Conservation (phyloP, 2,329 filamentous ascomycete genomes). For the Esteya vermicola region DNA sequence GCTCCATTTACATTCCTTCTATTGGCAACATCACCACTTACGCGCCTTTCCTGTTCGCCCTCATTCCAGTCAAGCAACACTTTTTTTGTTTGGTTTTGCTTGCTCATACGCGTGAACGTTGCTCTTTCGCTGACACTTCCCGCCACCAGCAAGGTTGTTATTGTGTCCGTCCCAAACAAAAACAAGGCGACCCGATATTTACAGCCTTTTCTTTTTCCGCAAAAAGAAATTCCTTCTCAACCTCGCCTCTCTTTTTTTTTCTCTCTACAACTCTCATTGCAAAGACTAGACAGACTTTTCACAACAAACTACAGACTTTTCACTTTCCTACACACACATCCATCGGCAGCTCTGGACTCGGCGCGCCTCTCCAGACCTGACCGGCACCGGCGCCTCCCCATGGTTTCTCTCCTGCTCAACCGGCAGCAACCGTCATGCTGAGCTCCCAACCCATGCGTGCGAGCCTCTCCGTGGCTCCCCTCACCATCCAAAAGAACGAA, state of each 20-base stretch:
- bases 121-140: not conserved
- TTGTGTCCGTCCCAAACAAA: too few species aligned
- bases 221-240: not conserved
- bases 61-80: not conserved
- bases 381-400: conserved; percentile 3
- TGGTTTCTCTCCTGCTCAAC: conserved; percentile 5
- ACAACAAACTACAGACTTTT: too few species aligned
- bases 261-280: not conserved
- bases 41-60: not conserved
- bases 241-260: not conserved
- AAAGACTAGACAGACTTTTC: too few species aligned
- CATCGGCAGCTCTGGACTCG: not conserved
- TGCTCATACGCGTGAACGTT: not conserved
- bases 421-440: conserved; percentile 31
- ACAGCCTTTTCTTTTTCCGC: too few species aligned
- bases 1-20: not conserved
- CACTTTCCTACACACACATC: not conserved
- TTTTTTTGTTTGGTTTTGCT: not conserved
- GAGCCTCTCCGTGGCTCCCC: conserved; percentile 47
- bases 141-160: too few species aligned
- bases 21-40: not conserved
- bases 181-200: too few species aligned
- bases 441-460: conserved; percentile 34
- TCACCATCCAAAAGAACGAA: conserved; percentile 33
- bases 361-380: not conserved